Evolutionary conservation across 176 grass and related monocot genomes (phyloP).

Genomic region (Aegilops tauschii): DNA sequence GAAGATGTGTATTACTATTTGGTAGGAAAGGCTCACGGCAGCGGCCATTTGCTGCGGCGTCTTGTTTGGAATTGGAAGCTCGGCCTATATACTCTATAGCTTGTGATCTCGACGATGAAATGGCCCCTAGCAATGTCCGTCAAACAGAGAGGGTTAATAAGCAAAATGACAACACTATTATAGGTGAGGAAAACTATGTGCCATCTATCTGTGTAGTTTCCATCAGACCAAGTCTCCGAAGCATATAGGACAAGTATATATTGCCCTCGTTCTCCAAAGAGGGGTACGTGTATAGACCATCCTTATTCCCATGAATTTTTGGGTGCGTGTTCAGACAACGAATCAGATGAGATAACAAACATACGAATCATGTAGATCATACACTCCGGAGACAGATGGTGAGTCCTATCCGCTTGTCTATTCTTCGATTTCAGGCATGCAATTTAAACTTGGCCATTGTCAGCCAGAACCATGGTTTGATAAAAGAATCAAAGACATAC

Average conservation of each 20-base stretch:
- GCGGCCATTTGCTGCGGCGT: neutral
- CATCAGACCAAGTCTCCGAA: too few species aligned
- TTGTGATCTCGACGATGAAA: too few species aligned
- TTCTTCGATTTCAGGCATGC: neutral
- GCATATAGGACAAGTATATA: neutral
- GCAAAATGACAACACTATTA: too few species aligned
- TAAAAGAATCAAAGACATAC: conserved; percentile 1
- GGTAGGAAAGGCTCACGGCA: neutral
- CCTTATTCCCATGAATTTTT: neutral
- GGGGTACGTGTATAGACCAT: neutral
- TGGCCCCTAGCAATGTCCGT: too few species aligned
- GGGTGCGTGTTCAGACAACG: neutral
- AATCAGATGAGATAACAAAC: neutral
- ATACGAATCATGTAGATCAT: neutral
- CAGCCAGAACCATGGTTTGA: neutral
- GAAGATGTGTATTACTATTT: neutral
- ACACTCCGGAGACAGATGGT: neutral
- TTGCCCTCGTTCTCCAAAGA: neutral
- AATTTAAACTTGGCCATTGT: neutral
- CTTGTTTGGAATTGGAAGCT: too few species aligned
- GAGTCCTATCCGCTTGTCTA: neutral
- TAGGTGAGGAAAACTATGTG: too few species aligned
- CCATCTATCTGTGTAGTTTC: too few species aligned
- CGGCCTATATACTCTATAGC: too few species aligned
- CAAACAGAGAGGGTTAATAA: too few species aligned